Base-by-base conservation (phyloP, 1,284 basidiomycete genomes). In the Chiua sp. region DNA sequence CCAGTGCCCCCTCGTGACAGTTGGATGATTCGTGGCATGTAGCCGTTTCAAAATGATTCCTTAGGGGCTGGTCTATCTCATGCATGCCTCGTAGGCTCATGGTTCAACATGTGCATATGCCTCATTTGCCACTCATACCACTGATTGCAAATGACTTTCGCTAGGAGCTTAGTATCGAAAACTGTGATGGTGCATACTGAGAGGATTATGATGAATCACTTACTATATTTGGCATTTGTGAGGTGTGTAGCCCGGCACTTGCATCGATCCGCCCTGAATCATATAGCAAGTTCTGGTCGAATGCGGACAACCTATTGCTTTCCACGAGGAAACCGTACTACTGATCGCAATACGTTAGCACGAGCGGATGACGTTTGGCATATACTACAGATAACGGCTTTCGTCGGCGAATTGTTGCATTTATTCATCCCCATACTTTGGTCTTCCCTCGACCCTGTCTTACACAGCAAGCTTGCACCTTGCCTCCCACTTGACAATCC, bases 11-110 rank as follows among this genome's bases (percentile, higher is more conserved):
- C 16, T 10, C 66, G 64, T 18, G 69, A 90, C 68, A 89, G 85
- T 66, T 92, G 90, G 90, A 90, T 89, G 1, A 88, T 92, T 61
- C 90, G 91, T 59, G 90, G 89, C 86, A 62, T 32, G 80, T 66
- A 23, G 30, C 58, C 7, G 7, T 23, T 23, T 23, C 42, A 20
- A 44, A 42, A 23, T 42, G 6, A n/a, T 42, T 3, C n/a, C 39
- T n/a, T n/a, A n/a, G n/a, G 23, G 57, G 47, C 18, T 7, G 5
- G 1, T 12, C n/a, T 4, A 62, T 64, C 51, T 66, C n/a, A n/a
- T n/a, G n/a, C 54, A 51, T 58, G 47, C 44, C 47, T 26, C 51
- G 15, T 57, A 88, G 87, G 88, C 54, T 78, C 91, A 51, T 91
- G 89, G 89, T 87, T 88, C 7, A 87, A 91, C 69, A 77, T 87